Conservation (phyloP, 2,329 filamentous ascomycete genomes). For the Aspergillus sp. region DNA sequence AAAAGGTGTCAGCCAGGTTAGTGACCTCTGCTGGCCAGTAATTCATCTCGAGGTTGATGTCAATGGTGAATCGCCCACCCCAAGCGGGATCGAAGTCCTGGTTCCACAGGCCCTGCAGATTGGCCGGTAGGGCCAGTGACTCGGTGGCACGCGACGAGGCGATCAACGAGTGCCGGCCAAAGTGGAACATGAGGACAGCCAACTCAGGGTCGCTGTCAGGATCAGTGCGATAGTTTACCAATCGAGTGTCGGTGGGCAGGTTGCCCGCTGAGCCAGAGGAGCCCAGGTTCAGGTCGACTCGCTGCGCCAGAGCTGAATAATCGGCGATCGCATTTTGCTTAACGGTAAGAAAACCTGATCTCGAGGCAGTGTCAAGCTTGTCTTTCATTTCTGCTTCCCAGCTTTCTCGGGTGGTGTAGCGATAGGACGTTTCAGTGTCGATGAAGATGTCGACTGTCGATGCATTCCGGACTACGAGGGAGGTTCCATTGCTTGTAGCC, state of each 20-base stretch:
- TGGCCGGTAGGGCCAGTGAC: conserved; percentile 51
- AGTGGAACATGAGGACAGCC: conserved; percentile 55
- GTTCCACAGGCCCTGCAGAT: conserved; percentile 61
- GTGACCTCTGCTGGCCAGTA: conserved; percentile 60
- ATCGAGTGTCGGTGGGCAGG: conserved; percentile 7
- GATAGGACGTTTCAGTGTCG: conserved; percentile 14
- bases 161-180: conserved; percentile 55
- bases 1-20: conserved; percentile 45
- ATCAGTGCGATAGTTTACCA: conserved; percentile 3
- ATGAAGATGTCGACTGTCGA: conserved; percentile 10
- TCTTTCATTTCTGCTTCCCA: not conserved
- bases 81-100: conserved; percentile 50
- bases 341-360: not conserved
- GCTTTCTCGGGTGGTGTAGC: not conserved
- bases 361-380: not conserved
- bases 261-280: conserved; percentile 4
- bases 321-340: conserved; percentile 2
- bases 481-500: not conserved
- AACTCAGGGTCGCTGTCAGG: conserved; percentile 32
- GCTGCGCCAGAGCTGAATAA: not conserved
- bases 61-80: conserved; percentile 59
- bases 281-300: conserved; percentile 6
- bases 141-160: conserved; percentile 48
- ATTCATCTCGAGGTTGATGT: conserved; percentile 65
- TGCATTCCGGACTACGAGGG: not conserved